A percentile compares a stretch with the other conserved stretches of the same genome.
These are phyloP conservation scores for Magnusiomyces paraingens DNA, from an alignment of 1,139 yeast species.

Conservation along the genomic window DNA sequence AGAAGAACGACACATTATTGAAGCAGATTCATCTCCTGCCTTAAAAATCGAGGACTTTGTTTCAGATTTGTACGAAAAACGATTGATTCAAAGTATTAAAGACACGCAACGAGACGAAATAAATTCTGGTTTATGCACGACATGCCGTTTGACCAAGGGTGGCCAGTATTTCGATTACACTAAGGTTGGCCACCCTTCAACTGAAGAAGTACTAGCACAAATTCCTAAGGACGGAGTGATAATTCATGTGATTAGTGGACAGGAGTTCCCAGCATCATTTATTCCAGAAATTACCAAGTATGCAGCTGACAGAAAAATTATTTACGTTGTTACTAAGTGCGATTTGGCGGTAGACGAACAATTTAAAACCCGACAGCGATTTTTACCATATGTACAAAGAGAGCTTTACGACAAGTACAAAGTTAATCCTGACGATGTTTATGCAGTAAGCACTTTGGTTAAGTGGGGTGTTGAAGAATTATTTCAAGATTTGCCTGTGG, in stretches of 20 bases:
- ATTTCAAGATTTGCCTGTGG: conserved; percentile 35
- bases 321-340: conserved; percentile 51
- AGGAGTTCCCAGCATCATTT: conserved; percentile 64
- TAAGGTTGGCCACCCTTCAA: conserved; percentile 17
- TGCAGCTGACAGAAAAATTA: conserved; percentile 36
- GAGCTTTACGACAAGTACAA: conserved; percentile 29
- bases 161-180: conserved; percentile 8
- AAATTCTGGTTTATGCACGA: conserved; percentile 15
- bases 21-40: not conserved
- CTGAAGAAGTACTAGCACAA: conserved; percentile 28
- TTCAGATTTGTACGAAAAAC: conserved; percentile 13
- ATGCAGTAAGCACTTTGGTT: conserved; percentile 42
- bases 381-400: conserved; percentile 41
- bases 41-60: conserved; percentile 5
- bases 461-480: conserved; percentile 47
- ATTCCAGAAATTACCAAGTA: conserved; percentile 38
- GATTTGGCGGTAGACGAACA: conserved; percentile 45
- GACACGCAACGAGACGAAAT: conserved; percentile 13
- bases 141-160: conserved; percentile 16
- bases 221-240: conserved; percentile 48
- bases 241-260: conserved; percentile 55
- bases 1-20: not conserved
- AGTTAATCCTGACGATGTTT: conserved; percentile 40
- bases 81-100: conserved; percentile 19
- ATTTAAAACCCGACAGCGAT: conserved; percentile 36